Conservation (phyloP, 352 stramenopile genomes). For the Phytophthora parvispora region DNA sequence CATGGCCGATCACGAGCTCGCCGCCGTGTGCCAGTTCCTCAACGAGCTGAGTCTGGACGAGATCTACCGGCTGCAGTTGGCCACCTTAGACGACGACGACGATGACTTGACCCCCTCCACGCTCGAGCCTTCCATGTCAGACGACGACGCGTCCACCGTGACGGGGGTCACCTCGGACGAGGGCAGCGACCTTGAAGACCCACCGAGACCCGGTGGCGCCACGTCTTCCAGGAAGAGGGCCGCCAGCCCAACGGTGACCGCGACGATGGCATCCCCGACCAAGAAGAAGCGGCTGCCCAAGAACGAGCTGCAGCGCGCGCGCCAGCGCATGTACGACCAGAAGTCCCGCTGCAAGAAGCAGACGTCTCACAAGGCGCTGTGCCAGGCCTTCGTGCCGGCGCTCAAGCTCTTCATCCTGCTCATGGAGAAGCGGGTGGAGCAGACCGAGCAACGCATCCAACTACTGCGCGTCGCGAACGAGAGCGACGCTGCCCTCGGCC, state of each 20-base stretch:
- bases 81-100: neutral
- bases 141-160: constrained; percentile 5
- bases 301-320: constrained; percentile 15
- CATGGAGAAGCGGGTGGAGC: constrained; percentile 14
- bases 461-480: constrained; percentile 24
- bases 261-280: neutral
- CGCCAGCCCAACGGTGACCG: neutral
- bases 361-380: neutral
- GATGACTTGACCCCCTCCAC: no score
- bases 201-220: neutral
- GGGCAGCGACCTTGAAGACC: constrained; percentile 23
- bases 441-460: constrained; percentile 14
- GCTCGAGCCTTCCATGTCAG: no score
- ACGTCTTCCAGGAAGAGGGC: neutral
- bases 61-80: constrained; percentile 23
- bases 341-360: constrained; percentile 31
- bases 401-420: constrained; percentile 19
- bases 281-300: constrained; percentile 14
- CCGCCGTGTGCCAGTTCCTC: constrained; percentile 36
- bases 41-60: constrained; percentile 37
- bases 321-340: constrained; percentile 30
- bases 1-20: constrained; percentile 27
- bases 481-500: neutral
- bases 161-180: constrained; percentile 27
- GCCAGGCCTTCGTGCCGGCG: constrained; percentile 12